These are phyloP conservation scores for Sclerotinia spermophila DNA, from an alignment of 2,329 filamentous ascomycete genomes.

Conservation along the genomic window DNA sequence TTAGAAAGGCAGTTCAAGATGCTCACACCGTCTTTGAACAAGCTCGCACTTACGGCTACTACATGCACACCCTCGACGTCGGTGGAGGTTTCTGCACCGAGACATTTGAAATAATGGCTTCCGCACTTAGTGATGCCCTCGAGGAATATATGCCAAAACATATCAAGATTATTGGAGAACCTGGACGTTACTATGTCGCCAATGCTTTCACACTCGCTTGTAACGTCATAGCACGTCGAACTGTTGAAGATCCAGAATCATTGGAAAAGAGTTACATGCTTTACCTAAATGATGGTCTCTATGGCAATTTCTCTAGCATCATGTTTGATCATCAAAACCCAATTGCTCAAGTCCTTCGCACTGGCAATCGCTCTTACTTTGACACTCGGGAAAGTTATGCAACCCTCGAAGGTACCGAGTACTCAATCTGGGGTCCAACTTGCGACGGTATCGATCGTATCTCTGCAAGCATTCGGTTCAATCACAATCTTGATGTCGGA, in stretches of 20 bases:
- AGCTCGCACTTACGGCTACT: constrained; percentile 70
- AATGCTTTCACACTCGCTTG: constrained; percentile 91
- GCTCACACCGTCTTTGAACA: constrained; percentile 87
- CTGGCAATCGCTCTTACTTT: constrained; percentile 55
- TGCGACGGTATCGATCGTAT: constrained; percentile 98
- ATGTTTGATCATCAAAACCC: constrained; percentile 98
- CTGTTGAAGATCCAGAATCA: constrained; percentile 67
- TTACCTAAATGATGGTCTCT: constrained; percentile 95
- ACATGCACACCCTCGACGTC: constrained; percentile 84
- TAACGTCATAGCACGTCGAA: constrained; percentile 92
- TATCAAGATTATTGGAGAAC: constrained; percentile 89
- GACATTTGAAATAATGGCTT: constrained; percentile 87
- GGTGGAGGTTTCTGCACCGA: constrained; percentile 91
- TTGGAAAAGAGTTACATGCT: constrained; percentile 82
- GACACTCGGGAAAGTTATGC: constrained; percentile 50
- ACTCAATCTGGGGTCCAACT: constrained; percentile 97
- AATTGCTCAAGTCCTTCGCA: constrained; percentile 72
- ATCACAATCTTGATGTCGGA: constrained; percentile 77
- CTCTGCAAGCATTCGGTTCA: constrained; percentile 72
- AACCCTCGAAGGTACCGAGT: constrained; percentile 61
- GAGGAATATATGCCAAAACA: constrained; percentile 79
- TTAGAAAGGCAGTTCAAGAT: constrained; percentile 86
- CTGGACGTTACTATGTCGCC: constrained; percentile 93
- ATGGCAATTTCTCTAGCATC: constrained; percentile 98
- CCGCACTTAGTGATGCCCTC: constrained; percentile 71